Base-by-base conservation (phyloP, 202 grass and related monocot species). In the Panicum virgatum region DNA sequence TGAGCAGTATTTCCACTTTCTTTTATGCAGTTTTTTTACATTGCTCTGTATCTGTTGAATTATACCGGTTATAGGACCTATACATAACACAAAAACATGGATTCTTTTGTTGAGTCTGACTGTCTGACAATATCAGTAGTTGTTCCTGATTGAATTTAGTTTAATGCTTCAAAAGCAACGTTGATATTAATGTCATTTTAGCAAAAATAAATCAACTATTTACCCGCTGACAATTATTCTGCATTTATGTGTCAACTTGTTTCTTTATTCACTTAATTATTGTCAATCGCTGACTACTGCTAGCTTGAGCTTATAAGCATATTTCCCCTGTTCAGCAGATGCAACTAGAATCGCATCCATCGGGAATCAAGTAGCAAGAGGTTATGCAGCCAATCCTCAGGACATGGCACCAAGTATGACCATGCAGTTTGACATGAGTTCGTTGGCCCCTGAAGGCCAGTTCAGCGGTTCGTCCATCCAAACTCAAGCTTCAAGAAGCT, bases 401-500 rank as follows among this genome's bases (percentile, higher is more conserved):
- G 69, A 84, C 39, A 69, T 82, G 7, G 40, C 77, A 74, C 81
- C 78, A 75, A 85, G 78, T 71, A 72, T 83, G 47, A 45, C 83
- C 45, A 80, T 89, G 85, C 89, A 92, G 48, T 97, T 84, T 64
- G 79, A 86, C 72, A 75, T 44, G 66, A 80, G 86, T 79, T 67
- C 91, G 37, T 83, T 86, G 37, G 36, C 73, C 38, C 80, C 91
- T 29, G 76, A 79, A 66, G 69, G 74, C 58, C 94, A 90, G 44
- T 94, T 91, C 67, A 80, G 37, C 75, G 83, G 80, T 68, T 85
- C 83, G 12, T 81, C 88, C 15, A 53, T 77, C 79, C 69, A 80
- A 53, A 57, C 66, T 78, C 86, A 86, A 43, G 75, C 78, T 89
- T 80, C 80, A 73, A 78, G 63, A 46, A 85, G 53, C 66, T 73